These are phyloP conservation scores for Eucalyptus cloeziana DNA, from an alignment of 345 rosid genomes.

Conservation along the genomic window DNA sequence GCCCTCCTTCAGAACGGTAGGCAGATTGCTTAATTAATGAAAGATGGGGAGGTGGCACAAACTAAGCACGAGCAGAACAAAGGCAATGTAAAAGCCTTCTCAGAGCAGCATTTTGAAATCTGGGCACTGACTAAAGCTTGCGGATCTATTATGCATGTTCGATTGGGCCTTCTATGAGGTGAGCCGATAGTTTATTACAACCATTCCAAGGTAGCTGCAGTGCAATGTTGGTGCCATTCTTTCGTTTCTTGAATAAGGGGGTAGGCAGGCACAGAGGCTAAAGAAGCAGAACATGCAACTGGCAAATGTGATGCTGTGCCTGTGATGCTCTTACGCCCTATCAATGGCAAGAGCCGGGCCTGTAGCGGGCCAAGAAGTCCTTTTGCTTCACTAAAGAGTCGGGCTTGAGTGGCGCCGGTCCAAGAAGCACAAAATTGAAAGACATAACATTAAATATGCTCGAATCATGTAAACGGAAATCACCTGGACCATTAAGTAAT, in stretches of 20 bases:
- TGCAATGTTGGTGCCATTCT: background rate
- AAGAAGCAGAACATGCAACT: background rate
- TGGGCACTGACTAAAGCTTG: background rate
- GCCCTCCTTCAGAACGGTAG: background rate
- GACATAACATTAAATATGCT: background rate
- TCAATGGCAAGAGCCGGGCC: background rate
- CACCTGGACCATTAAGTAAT: background rate
- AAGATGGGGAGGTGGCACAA: background rate
- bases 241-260: background rate
- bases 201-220: background rate
- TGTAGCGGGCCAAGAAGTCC: background rate
- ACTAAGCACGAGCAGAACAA: background rate
- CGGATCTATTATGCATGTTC: background rate
- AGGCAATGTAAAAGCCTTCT: background rate
- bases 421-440: background rate
- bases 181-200: background rate
- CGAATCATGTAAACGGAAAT: background rate
- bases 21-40: background rate
- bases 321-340: background rate
- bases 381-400: background rate
- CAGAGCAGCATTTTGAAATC: background rate
- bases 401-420: background rate
- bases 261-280: background rate
- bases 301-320: background rate
- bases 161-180: background rate